A percentile compares a stretch with the other conserved stretches of the same genome.
Evolutionary conservation across 495 filamentous ascomycete genomes (phyloP).

Genomic region (Terfezia claveryi): DNA sequence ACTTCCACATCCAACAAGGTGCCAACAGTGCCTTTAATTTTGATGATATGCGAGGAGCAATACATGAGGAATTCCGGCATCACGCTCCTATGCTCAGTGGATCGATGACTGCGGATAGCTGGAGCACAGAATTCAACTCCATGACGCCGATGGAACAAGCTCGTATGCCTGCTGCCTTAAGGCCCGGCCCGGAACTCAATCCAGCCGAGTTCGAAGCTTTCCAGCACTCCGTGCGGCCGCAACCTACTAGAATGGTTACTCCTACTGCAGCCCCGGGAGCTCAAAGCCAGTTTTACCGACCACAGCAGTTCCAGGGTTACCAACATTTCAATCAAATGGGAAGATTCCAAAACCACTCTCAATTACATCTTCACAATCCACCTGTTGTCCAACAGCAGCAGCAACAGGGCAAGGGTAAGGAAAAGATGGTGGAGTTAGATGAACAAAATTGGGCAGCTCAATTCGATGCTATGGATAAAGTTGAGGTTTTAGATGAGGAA

Average conservation of each 20-base stretch:
- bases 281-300: slow-evolving; percentile 6
- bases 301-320: slow-evolving; percentile 10
- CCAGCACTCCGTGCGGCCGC: not conserved
- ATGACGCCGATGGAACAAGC: too few species aligned
- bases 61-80: too few species aligned
- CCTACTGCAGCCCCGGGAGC: too few species aligned
- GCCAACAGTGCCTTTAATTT: too few species aligned
- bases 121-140: too few species aligned
- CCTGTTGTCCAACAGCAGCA: slow-evolving; percentile 20
- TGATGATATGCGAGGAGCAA: too few species aligned
- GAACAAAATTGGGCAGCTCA: slow-evolving; percentile 90
- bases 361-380: slow-evolving; percentile 27
- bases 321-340: slow-evolving; percentile 3
- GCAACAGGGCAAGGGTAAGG: slow-evolving; percentile 53
- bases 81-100: too few species aligned
- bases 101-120: too few species aligned
- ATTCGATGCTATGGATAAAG: slow-evolving; percentile 61
- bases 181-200: slow-evolving; percentile 23
- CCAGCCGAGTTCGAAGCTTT: slow-evolving; percentile 38
- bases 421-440: slow-evolving; percentile 75
- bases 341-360: not conserved
- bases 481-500: slow-evolving; percentile 34
- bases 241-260: too few species aligned
- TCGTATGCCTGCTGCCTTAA: too few species aligned
- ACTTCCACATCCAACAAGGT: too few species aligned